These are phyloP conservation scores for Clitoria ternatea DNA, from an alignment of 306 rosid species.

Conservation along the genomic window DNA sequence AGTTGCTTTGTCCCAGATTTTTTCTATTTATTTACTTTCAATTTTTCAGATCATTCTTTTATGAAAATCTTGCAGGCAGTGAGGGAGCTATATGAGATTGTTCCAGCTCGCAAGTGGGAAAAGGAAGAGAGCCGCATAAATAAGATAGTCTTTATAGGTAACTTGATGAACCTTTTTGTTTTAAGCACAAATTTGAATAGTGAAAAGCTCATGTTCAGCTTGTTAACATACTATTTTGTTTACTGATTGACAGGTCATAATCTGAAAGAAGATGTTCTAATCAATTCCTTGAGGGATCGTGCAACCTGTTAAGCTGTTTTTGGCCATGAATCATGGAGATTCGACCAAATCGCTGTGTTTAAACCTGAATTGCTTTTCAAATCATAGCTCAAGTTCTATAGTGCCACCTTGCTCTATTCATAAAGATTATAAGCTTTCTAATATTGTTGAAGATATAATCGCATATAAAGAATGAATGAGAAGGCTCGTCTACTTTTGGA, in stretches of 20 bases:
- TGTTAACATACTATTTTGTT: conserved; percentile 9
- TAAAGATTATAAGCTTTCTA: not conserved
- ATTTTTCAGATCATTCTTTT: not conserved
- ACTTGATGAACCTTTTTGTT: not conserved
- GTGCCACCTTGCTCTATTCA: not conserved
- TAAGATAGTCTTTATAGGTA: conserved; percentile 93
- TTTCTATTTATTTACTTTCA: not conserved
- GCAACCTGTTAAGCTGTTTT: conserved; percentile 17
- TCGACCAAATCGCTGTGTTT: not conserved
- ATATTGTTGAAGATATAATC: not conserved
- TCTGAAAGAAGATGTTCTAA: conserved; percentile 46
- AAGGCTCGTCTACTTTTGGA: no score
- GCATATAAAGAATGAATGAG: no score
- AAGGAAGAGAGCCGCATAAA: conserved; percentile 59
- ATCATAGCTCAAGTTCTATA: not conserved
- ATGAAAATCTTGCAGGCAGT: conserved; percentile 65
- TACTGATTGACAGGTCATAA: conserved; percentile 41
- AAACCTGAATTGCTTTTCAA: not conserved
- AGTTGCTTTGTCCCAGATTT: not conserved
- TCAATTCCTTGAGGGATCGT: conserved; percentile 33
- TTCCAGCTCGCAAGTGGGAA: conserved; percentile 81
- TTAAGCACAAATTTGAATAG: not conserved
- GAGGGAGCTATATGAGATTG: conserved; percentile 79
- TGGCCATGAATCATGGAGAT: not conserved
- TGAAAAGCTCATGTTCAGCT: not conserved